Base-by-base conservation (phyloP, 371 early-diverging fungal species). In the Chytridium lagenaria region DNA sequence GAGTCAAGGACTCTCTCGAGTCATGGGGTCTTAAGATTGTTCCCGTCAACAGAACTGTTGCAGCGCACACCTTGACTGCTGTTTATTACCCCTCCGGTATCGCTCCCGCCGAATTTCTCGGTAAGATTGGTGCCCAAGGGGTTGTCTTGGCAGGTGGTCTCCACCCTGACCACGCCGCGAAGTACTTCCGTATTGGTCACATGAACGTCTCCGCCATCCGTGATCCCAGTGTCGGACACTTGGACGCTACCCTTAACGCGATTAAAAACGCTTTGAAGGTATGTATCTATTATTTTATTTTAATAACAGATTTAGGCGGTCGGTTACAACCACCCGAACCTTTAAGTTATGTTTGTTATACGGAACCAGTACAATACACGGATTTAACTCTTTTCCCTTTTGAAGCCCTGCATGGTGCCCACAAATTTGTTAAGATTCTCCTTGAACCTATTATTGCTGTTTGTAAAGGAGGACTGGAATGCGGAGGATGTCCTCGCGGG, bases 141-240 rank as follows among this genome's bases (percentile, higher is more conserved):
- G 90, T 98, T 40, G 91, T 95, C 49, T 89, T 96, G 67, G 96
- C 98, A 52, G 98, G 97, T 75, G 98, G 98, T 76, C 89, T 98
- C 51, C 92, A 93, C 73, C 86, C 87, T n/a, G 90, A 89, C 37
- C 89, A 93, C 63, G 93, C 93, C 28, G 83, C 91, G 66, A 90
- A 93, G 81, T 98, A 98, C 86, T 97, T 98, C 90, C 92, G 98
- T 71, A 87, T 98, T 70, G 98, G 81, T 30, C 84, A 82, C 51
- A 95, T 97, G 96, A 96, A 96, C 82, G 89, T 97, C 68, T 91
- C 93, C 19, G 94, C 92, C 57, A 89, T 88, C 39, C 49, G 76
- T 49, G 91, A 93, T 70, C 83, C 90, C 67, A 82, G 89, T 68
- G 87, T 90, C 44, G 84, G 87, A 38, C 93, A 94, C 77, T 81